Conservation (phyloP, 1,284 basidiomycete species). For the Cryptococcus maquisensis region DNA sequence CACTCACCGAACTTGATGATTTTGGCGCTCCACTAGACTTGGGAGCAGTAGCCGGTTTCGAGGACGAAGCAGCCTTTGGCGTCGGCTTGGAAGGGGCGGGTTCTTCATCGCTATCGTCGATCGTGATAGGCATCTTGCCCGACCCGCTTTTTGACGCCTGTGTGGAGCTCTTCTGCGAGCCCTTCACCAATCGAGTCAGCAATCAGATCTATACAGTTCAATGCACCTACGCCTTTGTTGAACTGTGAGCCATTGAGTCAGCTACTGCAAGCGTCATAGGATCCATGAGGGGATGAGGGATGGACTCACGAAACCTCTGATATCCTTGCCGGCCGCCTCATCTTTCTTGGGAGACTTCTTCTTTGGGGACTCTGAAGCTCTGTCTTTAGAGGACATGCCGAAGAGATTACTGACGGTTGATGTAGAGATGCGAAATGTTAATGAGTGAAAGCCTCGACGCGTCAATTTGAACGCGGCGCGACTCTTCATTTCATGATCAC, state of each 20-base stretch:
- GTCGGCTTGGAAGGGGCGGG: slow-evolving; percentile 9
- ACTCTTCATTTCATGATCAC: background rate
- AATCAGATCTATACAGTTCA: background rate
- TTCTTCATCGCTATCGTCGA: slow-evolving; percentile 37
- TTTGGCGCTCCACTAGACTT: slow-evolving; percentile 24
- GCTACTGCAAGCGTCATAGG: background rate
- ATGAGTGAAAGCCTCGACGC: background rate
- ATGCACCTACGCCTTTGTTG: background rate
- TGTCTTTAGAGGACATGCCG: slow-evolving; percentile 3
- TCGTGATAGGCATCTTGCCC: slow-evolving; percentile 34
- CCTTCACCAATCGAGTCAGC: background rate
- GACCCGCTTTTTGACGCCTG: slow-evolving; percentile 14
- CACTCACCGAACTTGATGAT: slow-evolving; percentile 27
- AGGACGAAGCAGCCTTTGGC: slow-evolving; percentile 15
- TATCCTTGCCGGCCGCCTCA: slow-evolving; percentile 10
- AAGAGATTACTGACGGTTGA: no score
- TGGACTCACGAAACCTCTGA: slow-evolving; percentile 17
- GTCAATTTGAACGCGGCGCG: background rate
- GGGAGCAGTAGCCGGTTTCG: background rate
- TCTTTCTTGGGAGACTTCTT: slow-evolving; percentile 5
- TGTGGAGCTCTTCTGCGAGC: background rate
- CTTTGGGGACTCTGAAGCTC: slow-evolving; percentile 5
- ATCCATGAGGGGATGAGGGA: background rate
- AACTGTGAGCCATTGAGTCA: background rate
- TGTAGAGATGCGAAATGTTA: background rate